Conservation (phyloP, 768 basidiomycete species). For the Fistulinella prunicolor region DNA sequence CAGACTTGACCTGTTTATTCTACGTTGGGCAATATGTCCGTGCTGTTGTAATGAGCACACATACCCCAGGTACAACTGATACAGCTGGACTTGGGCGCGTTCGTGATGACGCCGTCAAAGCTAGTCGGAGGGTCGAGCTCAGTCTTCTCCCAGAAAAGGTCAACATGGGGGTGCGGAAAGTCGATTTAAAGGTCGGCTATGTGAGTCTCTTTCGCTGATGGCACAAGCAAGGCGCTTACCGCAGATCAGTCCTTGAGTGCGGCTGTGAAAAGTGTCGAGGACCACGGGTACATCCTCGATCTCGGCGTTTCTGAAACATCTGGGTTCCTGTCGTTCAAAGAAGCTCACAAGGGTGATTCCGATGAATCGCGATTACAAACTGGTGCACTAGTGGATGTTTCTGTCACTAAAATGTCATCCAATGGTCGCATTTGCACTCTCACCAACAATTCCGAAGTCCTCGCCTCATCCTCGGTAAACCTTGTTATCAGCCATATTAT, state of each 20-base stretch:
- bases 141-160: slow-evolving; percentile 81
- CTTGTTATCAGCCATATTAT: neutral
- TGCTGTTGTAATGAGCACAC: slow-evolving; percentile 67
- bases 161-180: slow-evolving; percentile 74
- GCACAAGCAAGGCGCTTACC: slow-evolving; percentile 3
- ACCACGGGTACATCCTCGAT: slow-evolving; percentile 91
- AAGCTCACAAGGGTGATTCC: slow-evolving; percentile 44
- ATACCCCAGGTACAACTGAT: slow-evolving; percentile 64
- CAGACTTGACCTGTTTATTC: slow-evolving; percentile 77
- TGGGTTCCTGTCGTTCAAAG: slow-evolving; percentile 83
- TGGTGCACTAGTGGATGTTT: slow-evolving; percentile 66
- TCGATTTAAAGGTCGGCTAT: slow-evolving; percentile 72
- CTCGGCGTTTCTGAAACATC: slow-evolving; percentile 75
- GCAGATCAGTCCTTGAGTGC: slow-evolving; percentile 63
- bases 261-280: slow-evolving; percentile 81
- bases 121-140: slow-evolving; percentile 79
- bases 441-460: slow-evolving; percentile 45
- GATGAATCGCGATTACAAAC: slow-evolving; percentile 42
- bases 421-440: slow-evolving; percentile 82
- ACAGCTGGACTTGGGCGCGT: slow-evolving; percentile 54
- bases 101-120: slow-evolving; percentile 63
- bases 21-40: slow-evolving; percentile 83
- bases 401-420: slow-evolving; percentile 63
- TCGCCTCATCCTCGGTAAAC: slow-evolving; percentile 57
- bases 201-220: slow-evolving; percentile 45